Conservation (phyloP, 2,329 filamentous ascomycete species). For the Coniochaeta sp. region DNA sequence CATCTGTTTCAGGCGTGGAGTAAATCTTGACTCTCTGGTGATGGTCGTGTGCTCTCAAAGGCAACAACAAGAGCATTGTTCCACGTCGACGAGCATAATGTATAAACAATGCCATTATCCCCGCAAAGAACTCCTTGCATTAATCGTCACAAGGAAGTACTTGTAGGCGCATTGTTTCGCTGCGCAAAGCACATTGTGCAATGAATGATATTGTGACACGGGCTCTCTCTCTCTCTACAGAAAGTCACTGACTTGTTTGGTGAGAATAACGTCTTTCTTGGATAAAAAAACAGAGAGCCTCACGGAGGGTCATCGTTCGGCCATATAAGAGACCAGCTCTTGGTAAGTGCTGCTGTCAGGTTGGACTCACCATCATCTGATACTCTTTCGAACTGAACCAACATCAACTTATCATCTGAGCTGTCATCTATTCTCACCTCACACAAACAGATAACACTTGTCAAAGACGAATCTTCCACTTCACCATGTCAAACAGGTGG, state of each 20-base stretch:
- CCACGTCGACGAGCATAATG: background rate
- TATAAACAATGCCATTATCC: too few relatives aligned
- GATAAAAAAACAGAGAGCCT: background rate
- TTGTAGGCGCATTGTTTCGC: background rate
- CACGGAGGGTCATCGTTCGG: background rate
- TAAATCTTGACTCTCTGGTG: too few relatives aligned
- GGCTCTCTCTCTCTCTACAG: background rate
- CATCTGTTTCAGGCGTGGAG: too few relatives aligned
- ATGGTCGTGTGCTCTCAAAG: too few relatives aligned
- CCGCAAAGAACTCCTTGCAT: too few relatives aligned
- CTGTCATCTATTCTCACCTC: too few relatives aligned
- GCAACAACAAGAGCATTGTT: background rate
- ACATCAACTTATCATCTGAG: too few relatives aligned
- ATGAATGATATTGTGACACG: background rate
- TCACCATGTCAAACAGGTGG: background rate
- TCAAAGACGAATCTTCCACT: background rate
- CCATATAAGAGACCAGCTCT: background rate
- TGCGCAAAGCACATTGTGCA: background rate
- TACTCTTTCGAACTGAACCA: too few relatives aligned
- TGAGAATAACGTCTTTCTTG: background rate
- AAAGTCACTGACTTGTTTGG: background rate
- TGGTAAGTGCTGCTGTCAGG: background rate
- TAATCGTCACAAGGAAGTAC: too few relatives aligned
- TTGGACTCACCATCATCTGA: background rate
- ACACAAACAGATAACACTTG: background rate